phyloP scores from a whole-genome alignment of 1,284 basidiomycete genomes.

The Tilletia setariae region DNA sequence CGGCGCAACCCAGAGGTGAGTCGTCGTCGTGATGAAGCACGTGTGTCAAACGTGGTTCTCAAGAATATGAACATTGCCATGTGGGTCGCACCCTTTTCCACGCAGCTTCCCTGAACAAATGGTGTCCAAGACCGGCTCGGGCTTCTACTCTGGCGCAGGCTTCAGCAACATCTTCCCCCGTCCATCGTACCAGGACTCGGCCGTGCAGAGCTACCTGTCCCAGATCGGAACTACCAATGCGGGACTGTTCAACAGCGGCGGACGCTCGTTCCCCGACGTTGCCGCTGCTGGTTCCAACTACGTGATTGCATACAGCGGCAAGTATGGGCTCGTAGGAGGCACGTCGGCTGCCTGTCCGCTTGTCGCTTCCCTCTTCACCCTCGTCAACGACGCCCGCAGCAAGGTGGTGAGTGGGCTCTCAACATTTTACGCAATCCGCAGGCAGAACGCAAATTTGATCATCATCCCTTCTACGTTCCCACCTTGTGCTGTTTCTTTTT shows the following conservation, averaged over 20 bases:
- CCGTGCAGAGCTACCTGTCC: neutral
- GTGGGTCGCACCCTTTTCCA: constrained; percentile 28
- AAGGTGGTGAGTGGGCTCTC: constrained; percentile 3
- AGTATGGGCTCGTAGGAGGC: constrained; percentile 17
- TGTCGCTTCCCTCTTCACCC: constrained; percentile 19
- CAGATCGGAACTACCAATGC: neutral
- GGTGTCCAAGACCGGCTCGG: neutral
- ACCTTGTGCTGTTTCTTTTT: neutral
- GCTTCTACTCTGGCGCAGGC: constrained; percentile 14
- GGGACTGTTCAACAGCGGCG: constrained; percentile 22
- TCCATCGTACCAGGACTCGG: constrained; percentile 10
- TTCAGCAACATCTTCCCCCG: constrained; percentile 18
- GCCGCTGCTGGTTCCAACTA: constrained; percentile 20
- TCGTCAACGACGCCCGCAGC: constrained; percentile 20
- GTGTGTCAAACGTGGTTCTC: neutral
- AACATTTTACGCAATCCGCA: no score
- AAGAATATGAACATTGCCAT: neutral
- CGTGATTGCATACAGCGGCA: neutral
- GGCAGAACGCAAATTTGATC: no score
- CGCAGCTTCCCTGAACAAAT: constrained; percentile 48
- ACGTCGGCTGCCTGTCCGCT: constrained; percentile 22
- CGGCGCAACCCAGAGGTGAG: constrained; percentile 21
- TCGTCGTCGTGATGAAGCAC: neutral
- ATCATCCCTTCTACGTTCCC: neutral
- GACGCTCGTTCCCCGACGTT: constrained; percentile 24